Evolutionary conservation across 2,329 filamentous ascomycete species (phyloP).

Genomic region (Epichloe gansuensis): DNA sequence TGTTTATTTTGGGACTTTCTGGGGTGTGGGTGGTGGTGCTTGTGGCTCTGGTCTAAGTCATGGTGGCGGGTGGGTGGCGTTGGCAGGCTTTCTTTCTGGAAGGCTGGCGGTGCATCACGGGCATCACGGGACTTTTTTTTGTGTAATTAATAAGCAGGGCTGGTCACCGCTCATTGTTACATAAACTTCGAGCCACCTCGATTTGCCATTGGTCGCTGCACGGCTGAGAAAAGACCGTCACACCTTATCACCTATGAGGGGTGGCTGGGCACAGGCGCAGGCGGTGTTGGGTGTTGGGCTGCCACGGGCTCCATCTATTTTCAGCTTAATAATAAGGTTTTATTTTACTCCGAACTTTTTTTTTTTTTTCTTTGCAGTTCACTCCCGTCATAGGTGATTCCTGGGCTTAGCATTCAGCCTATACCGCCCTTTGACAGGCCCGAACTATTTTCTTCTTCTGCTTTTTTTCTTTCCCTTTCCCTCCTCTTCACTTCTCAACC

Average conservation of each 20-base stretch:
- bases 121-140: no score
- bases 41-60: no score
- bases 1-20: no score
- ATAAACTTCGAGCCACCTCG: background rate
- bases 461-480: background rate
- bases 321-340: constrained; percentile 4
- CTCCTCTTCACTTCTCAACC: background rate
- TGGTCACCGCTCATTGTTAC: constrained; percentile 10
- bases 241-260: no score
- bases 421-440: background rate
- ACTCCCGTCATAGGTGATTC: background rate
- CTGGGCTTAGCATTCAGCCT: background rate
- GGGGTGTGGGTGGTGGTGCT: no score
- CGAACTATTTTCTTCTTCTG: background rate
- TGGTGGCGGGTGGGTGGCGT: no score
- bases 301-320: background rate
- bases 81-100: no score
- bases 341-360: background rate
- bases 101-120: background rate
- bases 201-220: background rate
- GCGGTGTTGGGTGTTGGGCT: constrained; percentile 4
- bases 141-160: background rate
- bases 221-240: background rate
- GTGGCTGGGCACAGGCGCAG: background rate
- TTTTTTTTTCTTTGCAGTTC: background rate